Evolutionary conservation across 2,329 filamentous ascomycete genomes (phyloP).

Genomic region (Xylaria multiplex): DNA sequence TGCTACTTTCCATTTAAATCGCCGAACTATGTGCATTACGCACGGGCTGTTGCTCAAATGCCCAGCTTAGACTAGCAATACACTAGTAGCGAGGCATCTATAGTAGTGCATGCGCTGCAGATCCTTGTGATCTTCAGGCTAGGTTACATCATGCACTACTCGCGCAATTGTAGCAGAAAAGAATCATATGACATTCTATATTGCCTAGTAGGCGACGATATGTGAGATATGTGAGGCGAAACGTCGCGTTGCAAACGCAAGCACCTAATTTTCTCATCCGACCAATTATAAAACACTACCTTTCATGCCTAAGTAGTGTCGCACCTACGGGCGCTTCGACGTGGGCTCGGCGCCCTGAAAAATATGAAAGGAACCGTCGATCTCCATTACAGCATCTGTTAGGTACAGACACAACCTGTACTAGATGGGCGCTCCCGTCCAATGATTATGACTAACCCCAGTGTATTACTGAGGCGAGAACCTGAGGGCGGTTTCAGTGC

Average conservation of each 20-base stretch:
- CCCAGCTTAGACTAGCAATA: too few relatives aligned
- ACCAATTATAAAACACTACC: not conserved
- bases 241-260: too few relatives aligned
- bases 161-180: not conserved
- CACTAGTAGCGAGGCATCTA: too few relatives aligned
- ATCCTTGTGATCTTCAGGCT: not conserved
- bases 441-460: not conserved
- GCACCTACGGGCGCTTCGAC: not conserved
- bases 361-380: constrained; percentile 1
- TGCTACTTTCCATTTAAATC: constrained; percentile 27
- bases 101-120: too few relatives aligned
- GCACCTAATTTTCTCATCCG: too few relatives aligned
- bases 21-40: not conserved
- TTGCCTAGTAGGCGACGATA: not conserved
- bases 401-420: not conserved
- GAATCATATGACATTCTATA: not conserved
- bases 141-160: not conserved
- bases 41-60: not conserved
- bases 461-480: not conserved
- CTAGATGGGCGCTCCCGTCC: not conserved
- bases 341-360: not conserved
- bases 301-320: not conserved
- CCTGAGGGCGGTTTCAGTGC: not conserved
- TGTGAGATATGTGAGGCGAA: not conserved
- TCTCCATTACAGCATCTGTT: not conserved